Conservation (phyloP, 768 basidiomycete species). For the Pulveroboletus sp. region DNA sequence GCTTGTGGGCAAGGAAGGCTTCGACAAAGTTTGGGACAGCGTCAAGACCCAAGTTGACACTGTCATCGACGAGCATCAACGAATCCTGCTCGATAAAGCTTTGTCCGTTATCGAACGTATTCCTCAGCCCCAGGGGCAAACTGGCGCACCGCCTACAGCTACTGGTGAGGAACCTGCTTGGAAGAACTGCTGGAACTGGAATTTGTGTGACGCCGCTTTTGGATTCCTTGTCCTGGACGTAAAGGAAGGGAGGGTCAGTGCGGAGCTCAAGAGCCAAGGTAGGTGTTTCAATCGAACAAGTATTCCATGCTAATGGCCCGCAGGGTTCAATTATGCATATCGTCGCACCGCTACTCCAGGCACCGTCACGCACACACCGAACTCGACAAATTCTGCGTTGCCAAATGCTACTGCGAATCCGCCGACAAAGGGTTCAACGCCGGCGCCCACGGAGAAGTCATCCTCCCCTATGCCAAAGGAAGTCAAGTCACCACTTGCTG, state of each 20-base stretch:
- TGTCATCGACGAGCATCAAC: conserved; percentile 88
- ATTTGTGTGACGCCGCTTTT: conserved; percentile 92
- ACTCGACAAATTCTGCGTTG: conserved; percentile 49
- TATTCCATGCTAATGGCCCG: conserved; percentile 5
- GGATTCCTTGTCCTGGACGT: conserved; percentile 85
- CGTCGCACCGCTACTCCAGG: conserved; percentile 61
- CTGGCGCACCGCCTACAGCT: conserved; percentile 39
- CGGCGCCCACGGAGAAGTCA: conserved; percentile 34
- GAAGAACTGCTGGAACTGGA: conserved; percentile 99
- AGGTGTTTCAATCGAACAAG: conserved; percentile 15
- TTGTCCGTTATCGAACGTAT: conserved; percentile 79
- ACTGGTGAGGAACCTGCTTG: conserved; percentile 85
- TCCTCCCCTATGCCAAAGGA: conserved; percentile 28
- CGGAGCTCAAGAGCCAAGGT: conserved; percentile 93
- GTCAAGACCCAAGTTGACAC: conserved; percentile 88
- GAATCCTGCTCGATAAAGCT: conserved; percentile 83
- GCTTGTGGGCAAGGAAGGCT: conserved; percentile 67
- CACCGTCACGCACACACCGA: conserved; percentile 54
- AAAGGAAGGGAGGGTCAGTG: conserved; percentile 87
- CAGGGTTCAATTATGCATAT: conserved; percentile 96
- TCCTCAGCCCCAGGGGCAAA: conserved; percentile 47
- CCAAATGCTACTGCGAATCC: conserved; percentile 35
- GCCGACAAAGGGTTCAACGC: conserved; percentile 32
- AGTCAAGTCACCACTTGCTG: conserved; percentile 33
- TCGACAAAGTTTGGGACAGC: conserved; percentile 92